Evolutionary conservation across 768 basidiomycete species (phyloP).

Genomic region (Lactifluus volemus): DNA sequence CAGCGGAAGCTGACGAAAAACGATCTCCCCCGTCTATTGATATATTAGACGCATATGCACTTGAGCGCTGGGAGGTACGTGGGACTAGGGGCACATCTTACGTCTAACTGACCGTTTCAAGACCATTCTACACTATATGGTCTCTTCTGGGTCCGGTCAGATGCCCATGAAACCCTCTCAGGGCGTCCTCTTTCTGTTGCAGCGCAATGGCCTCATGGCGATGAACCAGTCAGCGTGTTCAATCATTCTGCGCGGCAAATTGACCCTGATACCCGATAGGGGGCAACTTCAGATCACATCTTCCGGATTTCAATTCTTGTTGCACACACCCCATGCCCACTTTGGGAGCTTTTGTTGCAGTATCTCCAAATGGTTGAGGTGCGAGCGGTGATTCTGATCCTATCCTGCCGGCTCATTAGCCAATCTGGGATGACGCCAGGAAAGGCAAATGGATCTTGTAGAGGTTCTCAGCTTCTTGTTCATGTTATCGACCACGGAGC

Average conservation of each 20-base stretch:
- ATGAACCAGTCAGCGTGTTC: slow-evolving; percentile 44
- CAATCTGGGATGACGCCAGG: slow-evolving; percentile 33
- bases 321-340: slow-evolving; percentile 91
- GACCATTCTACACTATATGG: slow-evolving; percentile 98
- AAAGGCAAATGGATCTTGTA: slow-evolving; percentile 85
- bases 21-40: slow-evolving; percentile 45
- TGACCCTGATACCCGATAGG: slow-evolving; percentile 33
- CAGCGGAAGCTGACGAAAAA: slow-evolving; percentile 58
- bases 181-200: slow-evolving; percentile 75
- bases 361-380: slow-evolving; percentile 86
- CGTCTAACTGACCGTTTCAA: slow-evolving; percentile 26
- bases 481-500: slow-evolving; percentile 95
- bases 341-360: slow-evolving; percentile 90
- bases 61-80: slow-evolving; percentile 85
- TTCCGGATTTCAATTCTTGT: slow-evolving; percentile 90
- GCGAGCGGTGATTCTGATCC: slow-evolving; percentile 17
- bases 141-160: slow-evolving; percentile 81
- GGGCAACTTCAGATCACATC: slow-evolving; percentile 77
- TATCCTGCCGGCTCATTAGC: neutral
- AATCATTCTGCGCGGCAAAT: neutral
- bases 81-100: neutral
- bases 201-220: slow-evolving; percentile 82
- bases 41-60: slow-evolving; percentile 68
- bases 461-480: slow-evolving; percentile 91
- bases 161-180: slow-evolving; percentile 66